Conservation (phyloP, 306 rosid species). For the Rubus idaeus region DNA sequence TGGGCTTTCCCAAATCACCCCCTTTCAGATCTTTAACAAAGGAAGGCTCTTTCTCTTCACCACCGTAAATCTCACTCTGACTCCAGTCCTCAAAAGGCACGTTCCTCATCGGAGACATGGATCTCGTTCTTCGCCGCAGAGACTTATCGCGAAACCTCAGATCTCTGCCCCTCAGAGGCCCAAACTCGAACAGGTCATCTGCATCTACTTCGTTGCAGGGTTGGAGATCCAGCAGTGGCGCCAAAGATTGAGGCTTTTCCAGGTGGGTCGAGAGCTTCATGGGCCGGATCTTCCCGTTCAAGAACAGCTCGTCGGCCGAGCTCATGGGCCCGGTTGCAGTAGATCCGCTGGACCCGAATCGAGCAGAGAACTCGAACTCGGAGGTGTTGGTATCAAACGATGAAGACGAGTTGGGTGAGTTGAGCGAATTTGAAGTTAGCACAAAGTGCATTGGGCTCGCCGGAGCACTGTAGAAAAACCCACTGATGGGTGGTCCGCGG, state of each 20-base stretch:
- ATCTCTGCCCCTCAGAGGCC: constrained; percentile 75
- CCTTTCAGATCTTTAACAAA: neutral
- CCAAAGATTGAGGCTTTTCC: constrained; percentile 69
- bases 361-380: constrained; percentile 89
- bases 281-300: constrained; percentile 95
- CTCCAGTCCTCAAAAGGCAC: constrained; percentile 41
- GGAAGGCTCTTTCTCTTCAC: neutral
- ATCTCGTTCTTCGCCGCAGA: constrained; percentile 77
- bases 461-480: constrained; percentile 92
- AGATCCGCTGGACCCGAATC: constrained; percentile 51
- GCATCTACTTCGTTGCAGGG: constrained; percentile 35
- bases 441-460: constrained; percentile 91
- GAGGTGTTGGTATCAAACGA: constrained; percentile 22
- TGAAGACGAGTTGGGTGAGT: constrained; percentile 15
- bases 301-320: constrained; percentile 88
- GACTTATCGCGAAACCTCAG: constrained; percentile 67
- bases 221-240: constrained; percentile 81
- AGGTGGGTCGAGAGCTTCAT: constrained; percentile 84
- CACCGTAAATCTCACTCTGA: constrained; percentile 18
- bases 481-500: constrained; percentile 48
- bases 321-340: constrained; percentile 64
- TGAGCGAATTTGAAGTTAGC: constrained; percentile 36
- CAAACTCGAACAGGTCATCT: constrained; percentile 17
- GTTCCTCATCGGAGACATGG: constrained; percentile 81
- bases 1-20: neutral